Conservation (phyloP, 2,329 filamentous ascomycete genomes). For the Teratosphaeria pseudoeucalypti region DNA sequence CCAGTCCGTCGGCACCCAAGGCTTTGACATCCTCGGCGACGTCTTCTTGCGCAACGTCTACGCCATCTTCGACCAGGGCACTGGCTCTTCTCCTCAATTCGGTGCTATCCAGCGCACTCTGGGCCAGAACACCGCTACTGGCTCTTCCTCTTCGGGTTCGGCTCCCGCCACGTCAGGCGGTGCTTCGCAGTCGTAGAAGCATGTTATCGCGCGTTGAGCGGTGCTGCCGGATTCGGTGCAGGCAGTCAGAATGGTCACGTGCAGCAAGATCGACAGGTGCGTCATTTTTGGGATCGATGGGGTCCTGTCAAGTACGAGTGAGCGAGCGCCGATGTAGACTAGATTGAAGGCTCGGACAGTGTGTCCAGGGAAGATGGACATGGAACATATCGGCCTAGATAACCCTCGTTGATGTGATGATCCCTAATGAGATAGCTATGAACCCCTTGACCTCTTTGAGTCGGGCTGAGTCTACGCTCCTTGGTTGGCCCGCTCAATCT, state of each 20-base stretch:
- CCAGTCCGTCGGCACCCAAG: slow-evolving; percentile 49
- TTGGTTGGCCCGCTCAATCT: no score
- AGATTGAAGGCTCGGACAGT: not conserved
- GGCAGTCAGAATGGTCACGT: not conserved
- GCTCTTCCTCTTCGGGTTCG: not conserved
- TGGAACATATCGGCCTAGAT: not conserved
- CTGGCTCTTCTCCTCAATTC: slow-evolving; percentile 38
- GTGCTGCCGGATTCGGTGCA: not conserved
- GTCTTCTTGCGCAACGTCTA: slow-evolving; percentile 57
- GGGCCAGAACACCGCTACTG: not conserved
- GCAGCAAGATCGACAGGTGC: not conserved
- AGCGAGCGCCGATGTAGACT: not conserved
- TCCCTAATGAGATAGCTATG: not conserved
- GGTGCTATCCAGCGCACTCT: slow-evolving; percentile 42
- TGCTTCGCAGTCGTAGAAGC: not conserved
- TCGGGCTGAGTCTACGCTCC: not conserved
- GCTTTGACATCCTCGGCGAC: slow-evolving; percentile 55
- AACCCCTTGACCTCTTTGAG: not conserved
- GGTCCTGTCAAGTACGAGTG: not conserved
- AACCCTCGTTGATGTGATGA: not conserved
- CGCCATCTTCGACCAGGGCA: slow-evolving; percentile 53
- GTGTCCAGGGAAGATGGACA: not conserved
- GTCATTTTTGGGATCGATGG: not conserved
- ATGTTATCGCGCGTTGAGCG: not conserved
- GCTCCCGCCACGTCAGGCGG: not conserved